Conservation (phyloP, 1,139 yeast genomes). For the Taiozyma sp. region DNA sequence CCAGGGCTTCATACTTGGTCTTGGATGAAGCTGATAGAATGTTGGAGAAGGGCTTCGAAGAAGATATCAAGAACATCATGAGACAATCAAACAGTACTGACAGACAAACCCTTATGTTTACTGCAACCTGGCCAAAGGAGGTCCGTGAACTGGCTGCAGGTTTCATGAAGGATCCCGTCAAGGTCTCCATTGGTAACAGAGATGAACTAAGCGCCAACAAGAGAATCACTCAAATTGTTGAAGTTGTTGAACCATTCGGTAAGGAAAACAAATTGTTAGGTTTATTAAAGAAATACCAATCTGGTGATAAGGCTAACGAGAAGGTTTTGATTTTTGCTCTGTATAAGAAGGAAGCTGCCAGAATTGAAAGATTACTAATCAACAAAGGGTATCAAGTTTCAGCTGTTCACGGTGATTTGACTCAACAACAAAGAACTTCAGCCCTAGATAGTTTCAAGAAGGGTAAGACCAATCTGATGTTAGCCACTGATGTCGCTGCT, state of each 20-base stretch:
- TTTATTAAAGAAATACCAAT: conserved; percentile 69
- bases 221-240: conserved; percentile 89
- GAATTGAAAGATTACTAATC: conserved; percentile 75
- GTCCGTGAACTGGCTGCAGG: conserved; percentile 87
- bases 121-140: conserved; percentile 98
- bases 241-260: conserved; percentile 78
- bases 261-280: conserved; percentile 77
- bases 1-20: conserved; percentile 70
- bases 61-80: conserved; percentile 84
- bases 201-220: conserved; percentile 94
- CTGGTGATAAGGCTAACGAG: conserved; percentile 60
- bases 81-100: conserved; percentile 82
- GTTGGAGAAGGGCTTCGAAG: conserved; percentile 97
- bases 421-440: conserved; percentile 87
- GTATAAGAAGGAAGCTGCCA: conserved; percentile 92
- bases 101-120: conserved; percentile 96
- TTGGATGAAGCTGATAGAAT: conserved; percentile 98
- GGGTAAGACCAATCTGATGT: conserved; percentile 69
- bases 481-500: conserved; percentile 99
- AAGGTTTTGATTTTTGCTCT: conserved; percentile 89
- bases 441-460: conserved; percentile 83
- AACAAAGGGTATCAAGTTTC: conserved; percentile 78
- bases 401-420: conserved; percentile 94
- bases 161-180: conserved; percentile 83
- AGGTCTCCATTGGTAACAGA: conserved; percentile 88